Evolutionary conservation across 257 asterid genomes (phyloP).

Genomic region (Nicotiana obtusifolia): DNA sequence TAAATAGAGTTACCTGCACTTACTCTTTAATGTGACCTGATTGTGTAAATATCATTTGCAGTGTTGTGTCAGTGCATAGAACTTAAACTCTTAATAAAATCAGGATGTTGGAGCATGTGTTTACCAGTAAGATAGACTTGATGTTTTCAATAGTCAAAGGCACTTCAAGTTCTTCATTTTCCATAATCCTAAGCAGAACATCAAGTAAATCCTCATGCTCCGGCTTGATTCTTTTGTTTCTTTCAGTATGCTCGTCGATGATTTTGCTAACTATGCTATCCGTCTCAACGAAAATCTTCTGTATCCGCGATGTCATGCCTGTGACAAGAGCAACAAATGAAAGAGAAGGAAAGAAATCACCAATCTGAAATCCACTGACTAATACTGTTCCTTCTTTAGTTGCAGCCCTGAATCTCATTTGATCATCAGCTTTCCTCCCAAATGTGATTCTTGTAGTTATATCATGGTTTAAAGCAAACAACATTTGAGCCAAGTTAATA

Average conservation of each 20-base stretch:
- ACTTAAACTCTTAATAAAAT: background rate
- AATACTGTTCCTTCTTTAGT: background rate
- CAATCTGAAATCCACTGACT: slow-evolving; percentile 4
- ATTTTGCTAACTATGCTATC: slow-evolving; percentile 11
- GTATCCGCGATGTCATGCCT: slow-evolving; percentile 10
- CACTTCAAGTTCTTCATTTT: background rate
- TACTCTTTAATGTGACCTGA: no score
- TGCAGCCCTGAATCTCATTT: background rate
- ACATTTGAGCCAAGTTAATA: slow-evolving; percentile 2
- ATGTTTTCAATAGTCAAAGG: slow-evolving; percentile 9
- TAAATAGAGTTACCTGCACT: no score
- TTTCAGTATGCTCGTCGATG: slow-evolving; percentile 13
- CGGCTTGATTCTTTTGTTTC: background rate
- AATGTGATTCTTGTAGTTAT: slow-evolving; percentile 14
- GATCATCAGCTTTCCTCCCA: slow-evolving; percentile 20
- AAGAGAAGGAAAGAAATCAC: slow-evolving; percentile 22
- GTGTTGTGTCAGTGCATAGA: no score
- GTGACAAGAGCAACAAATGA: slow-evolving; percentile 11
- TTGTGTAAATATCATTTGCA: no score
- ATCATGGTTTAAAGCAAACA: background rate
- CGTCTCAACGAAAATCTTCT: background rate
- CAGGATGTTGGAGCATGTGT: background rate
- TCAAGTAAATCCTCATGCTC: slow-evolving; percentile 12
- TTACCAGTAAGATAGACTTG: slow-evolving; percentile 1
- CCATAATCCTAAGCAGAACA: slow-evolving; percentile 11